Evolutionary conservation across 139 green algal genomes (phyloP).

Genomic region (Pleodorina starrii): DNA sequence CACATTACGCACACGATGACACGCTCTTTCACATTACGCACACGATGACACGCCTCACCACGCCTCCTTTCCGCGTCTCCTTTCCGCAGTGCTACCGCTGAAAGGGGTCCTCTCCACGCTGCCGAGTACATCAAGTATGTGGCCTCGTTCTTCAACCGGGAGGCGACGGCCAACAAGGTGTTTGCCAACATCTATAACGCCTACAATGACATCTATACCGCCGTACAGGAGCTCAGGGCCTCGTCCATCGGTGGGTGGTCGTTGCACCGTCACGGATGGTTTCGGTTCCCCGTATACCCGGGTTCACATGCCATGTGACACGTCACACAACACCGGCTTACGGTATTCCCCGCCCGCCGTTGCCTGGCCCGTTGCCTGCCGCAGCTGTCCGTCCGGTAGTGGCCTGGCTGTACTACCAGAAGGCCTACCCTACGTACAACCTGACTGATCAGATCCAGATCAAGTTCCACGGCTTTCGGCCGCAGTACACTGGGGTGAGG

Average conservation of each 20-base stretch:
- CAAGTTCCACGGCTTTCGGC: conserved; percentile 11
- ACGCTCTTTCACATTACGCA: too few species aligned
- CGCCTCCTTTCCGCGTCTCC: too few species aligned
- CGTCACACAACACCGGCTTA: too few species aligned
- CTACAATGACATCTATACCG: conserved; percentile 56
- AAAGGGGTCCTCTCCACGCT: conserved; percentile 77
- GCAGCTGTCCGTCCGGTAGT: conserved; percentile 10
- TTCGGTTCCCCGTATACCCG: too few species aligned
- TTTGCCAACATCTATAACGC: conserved; percentile 60
- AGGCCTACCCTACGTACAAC: not conserved
- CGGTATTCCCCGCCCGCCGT: too few species aligned
- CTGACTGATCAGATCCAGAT: not conserved
- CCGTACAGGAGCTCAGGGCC: not conserved
- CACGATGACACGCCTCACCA: too few species aligned
- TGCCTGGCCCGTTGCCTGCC: too few species aligned
- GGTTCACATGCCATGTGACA: too few species aligned
- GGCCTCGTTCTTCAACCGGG: conserved; percentile 90
- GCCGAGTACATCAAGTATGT: conserved; percentile 91
- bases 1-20: too few species aligned
- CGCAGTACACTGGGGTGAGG: conserved; percentile 5
- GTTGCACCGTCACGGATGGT: too few species aligned
- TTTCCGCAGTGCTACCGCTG: conserved; percentile 56
- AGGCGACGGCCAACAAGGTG: conserved; percentile 69
- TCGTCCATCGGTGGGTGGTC: conserved; percentile 7
- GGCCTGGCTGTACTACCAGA: conserved; percentile 45